Base-by-base conservation (phyloP, 192 early-diverging fungal genomes). In the Rhizophagus prolifer region DNA sequence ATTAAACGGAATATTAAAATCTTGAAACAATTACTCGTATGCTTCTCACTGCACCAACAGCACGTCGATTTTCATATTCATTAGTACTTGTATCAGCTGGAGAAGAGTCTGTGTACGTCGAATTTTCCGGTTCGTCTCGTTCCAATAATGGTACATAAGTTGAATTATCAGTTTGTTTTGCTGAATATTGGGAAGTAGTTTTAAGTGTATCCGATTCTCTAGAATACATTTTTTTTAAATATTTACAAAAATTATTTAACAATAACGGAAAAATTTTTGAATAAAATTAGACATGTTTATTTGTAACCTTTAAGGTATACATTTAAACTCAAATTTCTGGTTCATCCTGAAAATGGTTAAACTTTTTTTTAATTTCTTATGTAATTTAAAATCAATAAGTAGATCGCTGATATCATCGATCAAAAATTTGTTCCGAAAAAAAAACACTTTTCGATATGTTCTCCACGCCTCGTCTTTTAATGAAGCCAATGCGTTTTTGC, bases 51-150 rank as follows among this genome's bases (percentile, higher is more conserved):
- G 34, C 34, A 67, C 65, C 34, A 67, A 23, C 36, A 41, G 31
- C 65, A 3, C 31, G 31, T 41, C 36, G 31, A 67, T 23, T 67
- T 38, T 67, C 65, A 41, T 34, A 67, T 36, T 67, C 65, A 36
- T 67, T 67, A 9, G 30, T 67, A 9, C 65, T 67, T n/a, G 63
- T 65, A 31, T 65, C 63, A 19, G 63, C 63, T 36, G 65, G 65
- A 41, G 65, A 67, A 38, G 65, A 67, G 36, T 67, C 65, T 23
- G 65, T 38, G 34, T 41, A 67, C 65, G n/a, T 41, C 21, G 65
- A 41, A 67, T 67, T 38, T n/a, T 67, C 65, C 6, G 19, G 21
- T n/a, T 54, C 50, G 19, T 54, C 50, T 54, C 16, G 14, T 19
- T 54, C 50, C 19, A 7, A 54, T 54, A 54, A 21, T 54, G 16